Conservation (phyloP, 768 basidiomycete genomes). For the Mycena capillaripes region DNA sequence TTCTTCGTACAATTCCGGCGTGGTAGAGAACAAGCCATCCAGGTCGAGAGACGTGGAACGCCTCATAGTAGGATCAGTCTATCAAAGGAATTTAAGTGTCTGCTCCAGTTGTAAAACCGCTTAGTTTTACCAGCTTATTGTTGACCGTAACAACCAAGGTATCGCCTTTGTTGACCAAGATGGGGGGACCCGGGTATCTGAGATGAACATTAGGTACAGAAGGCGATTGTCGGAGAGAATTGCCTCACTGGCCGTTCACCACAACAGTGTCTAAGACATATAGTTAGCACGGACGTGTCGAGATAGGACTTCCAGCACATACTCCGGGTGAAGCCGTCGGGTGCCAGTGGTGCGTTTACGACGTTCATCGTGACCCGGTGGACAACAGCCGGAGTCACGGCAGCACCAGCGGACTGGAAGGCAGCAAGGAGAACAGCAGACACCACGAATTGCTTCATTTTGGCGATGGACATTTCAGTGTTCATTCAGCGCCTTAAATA, state of each 20-base stretch:
- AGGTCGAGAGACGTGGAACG: slow-evolving; percentile 47
- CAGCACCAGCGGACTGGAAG: not conserved
- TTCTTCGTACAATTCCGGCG: slow-evolving; percentile 44
- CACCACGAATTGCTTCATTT: slow-evolving; percentile 6
- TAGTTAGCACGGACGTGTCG: not conserved
- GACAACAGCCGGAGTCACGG: not conserved
- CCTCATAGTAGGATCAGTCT: slow-evolving; percentile 49
- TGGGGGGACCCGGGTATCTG: slow-evolving; percentile 62
- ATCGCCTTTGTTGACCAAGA: slow-evolving; percentile 58
- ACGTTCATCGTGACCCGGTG: slow-evolving; percentile 42
- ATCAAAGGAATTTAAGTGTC: not conserved
- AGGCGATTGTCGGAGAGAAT: not conserved
- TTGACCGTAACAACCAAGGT: slow-evolving; percentile 58
- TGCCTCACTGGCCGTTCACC: slow-evolving; percentile 43
- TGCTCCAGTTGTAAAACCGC: not conserved
- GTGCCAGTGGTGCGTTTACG: slow-evolving; percentile 55
- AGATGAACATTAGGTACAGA: not conserved
- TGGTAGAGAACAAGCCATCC: slow-evolving; percentile 46
- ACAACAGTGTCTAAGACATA: slow-evolving; percentile 36
- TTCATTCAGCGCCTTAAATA: slow-evolving; percentile 2
- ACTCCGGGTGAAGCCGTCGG: slow-evolving; percentile 56
- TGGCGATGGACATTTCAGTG: not conserved
- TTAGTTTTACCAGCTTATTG: slow-evolving; percentile 50
- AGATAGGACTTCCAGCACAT: slow-evolving; percentile 21
- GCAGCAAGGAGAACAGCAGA: slow-evolving; percentile 1